Percentiles rank a stretch among this genome's conserved stretches.
Evolutionary conservation across 2,329 filamentous ascomycete species (phyloP).

Genomic region (Fusarium metavorans): DNA sequence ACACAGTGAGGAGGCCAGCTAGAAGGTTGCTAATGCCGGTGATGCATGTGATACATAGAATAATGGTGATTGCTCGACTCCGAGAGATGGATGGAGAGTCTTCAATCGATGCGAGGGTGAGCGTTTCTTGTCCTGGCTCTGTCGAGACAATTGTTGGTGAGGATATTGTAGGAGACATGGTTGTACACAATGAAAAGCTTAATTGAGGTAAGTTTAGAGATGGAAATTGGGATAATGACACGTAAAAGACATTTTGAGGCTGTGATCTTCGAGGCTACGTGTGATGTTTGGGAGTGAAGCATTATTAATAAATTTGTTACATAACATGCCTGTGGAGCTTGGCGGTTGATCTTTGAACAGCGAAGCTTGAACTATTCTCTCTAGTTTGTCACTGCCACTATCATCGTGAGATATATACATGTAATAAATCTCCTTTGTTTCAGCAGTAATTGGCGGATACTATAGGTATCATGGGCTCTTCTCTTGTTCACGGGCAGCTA

Average conservation of each 20-base stretch:
- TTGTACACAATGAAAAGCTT: background rate
- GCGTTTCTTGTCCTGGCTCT: background rate
- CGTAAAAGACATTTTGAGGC: background rate
- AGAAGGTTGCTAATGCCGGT: conserved; percentile 10
- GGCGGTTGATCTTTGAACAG: background rate
- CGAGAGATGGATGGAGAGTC: background rate
- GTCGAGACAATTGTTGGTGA: background rate
- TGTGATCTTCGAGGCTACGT: background rate
- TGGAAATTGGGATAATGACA: background rate
- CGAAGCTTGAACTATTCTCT: background rate
- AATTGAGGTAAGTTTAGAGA: background rate
- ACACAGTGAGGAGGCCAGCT: conserved; percentile 14
- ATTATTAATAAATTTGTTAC: background rate
- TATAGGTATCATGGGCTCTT: too few relatives aligned
- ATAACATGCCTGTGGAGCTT: background rate
- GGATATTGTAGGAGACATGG: background rate
- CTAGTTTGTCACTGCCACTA: background rate
- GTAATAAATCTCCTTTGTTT: too few relatives aligned
- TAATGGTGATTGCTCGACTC: conserved; percentile 2
- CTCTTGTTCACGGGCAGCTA: too few relatives aligned
- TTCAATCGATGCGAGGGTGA: background rate
- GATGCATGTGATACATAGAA: conserved; percentile 11
- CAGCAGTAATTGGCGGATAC: too few relatives aligned
- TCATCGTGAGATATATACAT: too few relatives aligned
- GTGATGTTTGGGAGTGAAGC: background rate